Conservation (phyloP, 371 early-diverging fungal genomes). For the Saksenaea oblongispora region DNA sequence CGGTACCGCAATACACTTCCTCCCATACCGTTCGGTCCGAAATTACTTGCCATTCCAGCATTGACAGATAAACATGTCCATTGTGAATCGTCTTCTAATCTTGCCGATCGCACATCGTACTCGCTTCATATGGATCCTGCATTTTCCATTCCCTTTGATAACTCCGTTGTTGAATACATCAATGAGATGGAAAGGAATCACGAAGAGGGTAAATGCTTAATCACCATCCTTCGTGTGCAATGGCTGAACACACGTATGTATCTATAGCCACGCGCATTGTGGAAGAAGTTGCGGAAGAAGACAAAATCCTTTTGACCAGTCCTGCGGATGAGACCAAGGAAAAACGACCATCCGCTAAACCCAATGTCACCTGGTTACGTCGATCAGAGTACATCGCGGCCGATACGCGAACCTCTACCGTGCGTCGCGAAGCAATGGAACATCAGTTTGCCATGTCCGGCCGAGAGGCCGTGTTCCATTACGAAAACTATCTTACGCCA, state of each 20-base stretch:
- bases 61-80: conserved; percentile 59
- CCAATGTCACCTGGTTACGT: conserved; percentile 67
- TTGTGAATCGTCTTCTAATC: conserved; percentile 58
- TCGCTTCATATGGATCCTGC: conserved; percentile 63
- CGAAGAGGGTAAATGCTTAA: conserved; percentile 24
- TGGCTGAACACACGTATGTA: neutral
- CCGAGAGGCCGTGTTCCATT: conserved; percentile 21
- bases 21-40: conserved; percentile 79
- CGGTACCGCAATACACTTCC: conserved; percentile 82
- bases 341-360: conserved; percentile 19
- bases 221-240: neutral
- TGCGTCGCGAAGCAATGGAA: conserved; percentile 28
- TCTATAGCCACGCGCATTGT: conserved; percentile 18
- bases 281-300: conserved; percentile 63
- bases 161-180: conserved; percentile 60
- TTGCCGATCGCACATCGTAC: conserved; percentile 67
- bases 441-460: conserved; percentile 33
- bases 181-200: conserved; percentile 44
- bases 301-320: conserved; percentile 59
- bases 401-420: conserved; percentile 27
- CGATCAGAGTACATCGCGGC: conserved; percentile 65
- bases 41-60: conserved; percentile 68
- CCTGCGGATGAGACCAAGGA: conserved; percentile 33
- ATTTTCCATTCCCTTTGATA: conserved; percentile 71
- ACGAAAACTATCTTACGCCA: conserved; percentile 46